Percentiles rank a stretch among this genome's conserved stretches.
Conservation (phyloP, 1,284 basidiomycete species). For the Trichosporon asahii region DNA sequence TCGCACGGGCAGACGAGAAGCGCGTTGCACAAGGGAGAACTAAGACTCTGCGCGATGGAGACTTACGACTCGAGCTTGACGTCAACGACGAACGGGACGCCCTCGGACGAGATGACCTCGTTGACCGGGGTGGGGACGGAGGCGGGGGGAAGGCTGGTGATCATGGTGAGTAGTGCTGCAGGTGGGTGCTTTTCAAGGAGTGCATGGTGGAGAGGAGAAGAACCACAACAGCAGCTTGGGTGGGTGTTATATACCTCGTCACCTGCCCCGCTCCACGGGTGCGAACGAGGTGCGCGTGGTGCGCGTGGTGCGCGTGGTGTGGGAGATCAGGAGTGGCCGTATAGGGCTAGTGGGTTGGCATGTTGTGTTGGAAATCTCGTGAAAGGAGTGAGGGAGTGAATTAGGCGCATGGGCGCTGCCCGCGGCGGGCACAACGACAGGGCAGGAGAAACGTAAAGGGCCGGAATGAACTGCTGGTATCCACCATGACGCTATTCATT, state of each 20-base stretch:
- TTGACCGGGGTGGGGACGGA: not conserved
- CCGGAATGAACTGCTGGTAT: not conserved
- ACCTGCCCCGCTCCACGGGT: too few relatives aligned
- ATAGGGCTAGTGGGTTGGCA: not conserved
- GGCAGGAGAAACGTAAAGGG: too few relatives aligned
- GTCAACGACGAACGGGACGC: constrained; percentile 16
- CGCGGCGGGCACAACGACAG: not conserved
- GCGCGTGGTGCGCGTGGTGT: not conserved
- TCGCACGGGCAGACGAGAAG: too few relatives aligned
- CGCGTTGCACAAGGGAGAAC: too few relatives aligned
- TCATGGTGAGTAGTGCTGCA: constrained; percentile 3
- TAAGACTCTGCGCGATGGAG: too few relatives aligned
- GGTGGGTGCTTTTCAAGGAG: not conserved
- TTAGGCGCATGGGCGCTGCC: not conserved
- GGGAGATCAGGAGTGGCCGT: not conserved
- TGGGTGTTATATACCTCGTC: not conserved
- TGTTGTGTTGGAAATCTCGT: not conserved
- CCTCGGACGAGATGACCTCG: constrained; percentile 16
- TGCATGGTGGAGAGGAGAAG: constrained; percentile 9
- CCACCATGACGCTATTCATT: not conserved
- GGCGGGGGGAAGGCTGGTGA: not conserved
- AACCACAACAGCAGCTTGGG: too few relatives aligned
- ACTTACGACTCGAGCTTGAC: constrained; percentile 6
- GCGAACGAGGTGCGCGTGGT: too few relatives aligned
- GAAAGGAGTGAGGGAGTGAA: not conserved